Conservation (phyloP, 1,139 yeast genomes). For the Hyphopichia burtonii region DNA sequence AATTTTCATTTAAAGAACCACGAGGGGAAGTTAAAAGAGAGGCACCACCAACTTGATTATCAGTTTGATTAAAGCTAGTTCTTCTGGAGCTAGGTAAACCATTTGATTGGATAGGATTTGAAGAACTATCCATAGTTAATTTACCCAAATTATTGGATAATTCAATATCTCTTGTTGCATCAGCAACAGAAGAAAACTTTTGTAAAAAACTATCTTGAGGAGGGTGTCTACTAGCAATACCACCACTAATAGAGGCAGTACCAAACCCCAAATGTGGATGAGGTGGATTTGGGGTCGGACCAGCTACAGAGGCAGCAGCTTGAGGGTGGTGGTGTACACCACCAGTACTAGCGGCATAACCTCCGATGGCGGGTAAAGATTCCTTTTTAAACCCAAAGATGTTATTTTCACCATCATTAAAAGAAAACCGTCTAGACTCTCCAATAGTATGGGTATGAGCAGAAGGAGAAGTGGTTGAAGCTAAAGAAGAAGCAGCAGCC, state of each 20-base stretch:
- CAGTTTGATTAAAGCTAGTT: conserved; percentile 44
- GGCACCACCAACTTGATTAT: conserved; percentile 10
- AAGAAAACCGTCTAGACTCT: conserved; percentile 28
- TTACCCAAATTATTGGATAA: conserved; percentile 31
- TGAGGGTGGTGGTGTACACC: conserved; percentile 7
- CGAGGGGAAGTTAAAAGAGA: conserved; percentile 33
- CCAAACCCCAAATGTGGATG: conserved; percentile 42
- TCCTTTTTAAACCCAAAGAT: conserved; percentile 49
- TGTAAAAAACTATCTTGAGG: conserved; percentile 56
- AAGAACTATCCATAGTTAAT: conserved; percentile 26
- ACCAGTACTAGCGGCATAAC: conserved; percentile 15
- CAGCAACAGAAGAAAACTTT: conserved; percentile 73
- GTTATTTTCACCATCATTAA: conserved; percentile 38
- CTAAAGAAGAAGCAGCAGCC: conserved; percentile 4
- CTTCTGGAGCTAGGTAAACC: conserved; percentile 34
- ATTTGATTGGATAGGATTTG: conserved; percentile 5
- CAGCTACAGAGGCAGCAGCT: conserved; percentile 4
- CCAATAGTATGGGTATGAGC: conserved; percentile 5
- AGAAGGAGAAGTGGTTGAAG: conserved; percentile 5
- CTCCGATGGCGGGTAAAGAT: conserved; percentile 45
- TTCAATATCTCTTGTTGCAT: conserved; percentile 76
- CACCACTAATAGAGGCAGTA: conserved; percentile 64
- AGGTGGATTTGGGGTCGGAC: conserved; percentile 7
- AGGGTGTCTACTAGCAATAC: conserved; percentile 49
- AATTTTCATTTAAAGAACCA: conserved; percentile 52